Conservation (phyloP, 768 basidiomycete genomes). For the Artomyces pyxidatus region DNA sequence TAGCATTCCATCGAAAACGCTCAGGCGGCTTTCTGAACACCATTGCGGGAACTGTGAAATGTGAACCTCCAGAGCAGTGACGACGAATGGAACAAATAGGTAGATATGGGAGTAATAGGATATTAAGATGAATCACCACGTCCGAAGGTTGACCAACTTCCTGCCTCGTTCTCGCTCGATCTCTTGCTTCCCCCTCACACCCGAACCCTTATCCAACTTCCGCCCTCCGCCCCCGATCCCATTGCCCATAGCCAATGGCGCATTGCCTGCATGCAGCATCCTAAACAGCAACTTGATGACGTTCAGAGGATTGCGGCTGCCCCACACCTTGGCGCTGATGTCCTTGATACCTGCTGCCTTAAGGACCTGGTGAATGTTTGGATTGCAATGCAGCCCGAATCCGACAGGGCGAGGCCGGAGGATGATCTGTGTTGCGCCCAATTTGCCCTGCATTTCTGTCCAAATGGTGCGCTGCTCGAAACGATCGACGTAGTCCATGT, state of each 20-base stretch:
- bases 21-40: too few relatives aligned
- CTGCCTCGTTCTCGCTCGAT: slow-evolving; percentile 81
- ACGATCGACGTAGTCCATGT: slow-evolving; percentile 90
- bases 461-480: slow-evolving; percentile 94
- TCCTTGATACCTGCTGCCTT: slow-evolving; percentile 95
- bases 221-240: slow-evolving; percentile 68
- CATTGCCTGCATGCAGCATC: slow-evolving; percentile 80
- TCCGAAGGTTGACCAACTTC: slow-evolving; percentile 60
- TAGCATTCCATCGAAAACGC: too few relatives aligned
- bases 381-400: slow-evolving; percentile 88
- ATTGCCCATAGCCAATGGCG: slow-evolving; percentile 74
- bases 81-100: neutral
- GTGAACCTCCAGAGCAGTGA: neutral
- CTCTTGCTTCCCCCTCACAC: slow-evolving; percentile 58
- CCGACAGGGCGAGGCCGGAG: slow-evolving; percentile 81
- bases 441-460: slow-evolving; percentile 82
- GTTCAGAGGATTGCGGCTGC: slow-evolving; percentile 77
- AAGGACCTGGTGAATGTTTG: slow-evolving; percentile 79
- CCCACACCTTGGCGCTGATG: slow-evolving; percentile 91
- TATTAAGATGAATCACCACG: slow-evolving; percentile 25
- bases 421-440: slow-evolving; percentile 74
- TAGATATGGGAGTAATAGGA: neutral
- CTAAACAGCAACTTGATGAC: slow-evolving; percentile 81
- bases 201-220: slow-evolving; percentile 67
- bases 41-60: too few relatives aligned